Base-by-base conservation (phyloP, 306 rosid species). In the Acacia acuminata region DNA sequence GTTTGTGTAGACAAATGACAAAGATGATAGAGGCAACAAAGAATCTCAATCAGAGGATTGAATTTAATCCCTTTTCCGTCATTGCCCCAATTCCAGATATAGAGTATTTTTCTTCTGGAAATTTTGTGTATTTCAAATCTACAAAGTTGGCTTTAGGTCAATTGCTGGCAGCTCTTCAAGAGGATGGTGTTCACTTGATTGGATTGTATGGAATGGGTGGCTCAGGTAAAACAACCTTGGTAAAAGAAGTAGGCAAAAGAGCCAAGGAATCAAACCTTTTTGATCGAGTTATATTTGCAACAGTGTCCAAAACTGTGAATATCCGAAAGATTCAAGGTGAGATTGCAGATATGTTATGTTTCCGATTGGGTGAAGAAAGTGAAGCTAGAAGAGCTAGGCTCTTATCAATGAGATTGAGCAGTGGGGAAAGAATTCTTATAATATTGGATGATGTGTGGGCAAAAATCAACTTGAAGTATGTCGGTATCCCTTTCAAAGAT, bases 171-270 rank as follows among this genome's bases (percentile, higher is more conserved):
- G 75, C 75, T n/a, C 34, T 71, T 2, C 5, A 7, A 43, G 75
- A 43, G 5, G 12, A 71, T 0, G 20, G 36, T 71, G 11, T 7
- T 47, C 48, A 44, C 4, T 11, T 43, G 75, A 12, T 71, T 71
- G 75, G 55, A 43, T 43, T 71, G 55, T 71, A 71, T 11, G 75
- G 36, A n/a, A 69, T 69, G 74, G 51, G 74, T 4, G 74, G 74
- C 48, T 40, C 74, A 0, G 74, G 74, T 12, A 71, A 71, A 71
- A 43, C 75, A 22, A 42, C 55, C 10, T 71, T 71, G 75, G 55
- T 44, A 5, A 22, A 43, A 71, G 75, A 71, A 71, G 55, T 22
- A 17, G 55, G 36, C 12, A 43, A 43, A 3, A 5, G 4, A 13
- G 75, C 55, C 7, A 43, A 71, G 20, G 19, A 71, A 2, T 11